Evolutionary conservation across 345 rosid species (phyloP).

Genomic region (Ceriops tagal): DNA sequence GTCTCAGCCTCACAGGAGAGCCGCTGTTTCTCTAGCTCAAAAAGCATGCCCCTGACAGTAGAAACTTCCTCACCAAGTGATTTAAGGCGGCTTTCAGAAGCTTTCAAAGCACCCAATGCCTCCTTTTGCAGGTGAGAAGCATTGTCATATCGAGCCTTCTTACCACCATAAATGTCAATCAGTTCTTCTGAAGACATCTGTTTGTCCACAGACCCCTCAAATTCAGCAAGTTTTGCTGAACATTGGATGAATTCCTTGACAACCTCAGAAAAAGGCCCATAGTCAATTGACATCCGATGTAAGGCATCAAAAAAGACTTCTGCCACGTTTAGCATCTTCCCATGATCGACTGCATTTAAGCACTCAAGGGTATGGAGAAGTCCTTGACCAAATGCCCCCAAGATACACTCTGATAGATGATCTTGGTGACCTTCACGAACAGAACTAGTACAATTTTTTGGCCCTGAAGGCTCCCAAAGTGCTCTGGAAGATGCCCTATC

Average conservation of each 20-base stretch:
- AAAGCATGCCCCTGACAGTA: constrained; percentile 20
- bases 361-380: constrained; percentile 8
- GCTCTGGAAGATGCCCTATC: constrained; percentile 14
- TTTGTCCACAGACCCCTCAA: not conserved
- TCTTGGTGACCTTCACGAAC: not conserved
- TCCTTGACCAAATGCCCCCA: not conserved
- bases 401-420: not conserved
- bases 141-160: constrained; percentile 27
- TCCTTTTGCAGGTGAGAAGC: constrained; percentile 30
- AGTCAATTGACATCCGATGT: not conserved
- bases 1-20: constrained; percentile 37
- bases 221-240: not conserved
- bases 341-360: constrained; percentile 4
- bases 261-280: not conserved
- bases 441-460: not conserved
- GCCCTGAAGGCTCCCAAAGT: constrained; percentile 8
- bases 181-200: constrained; percentile 25
- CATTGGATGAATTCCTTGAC: constrained; percentile 6
- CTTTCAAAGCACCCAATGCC: constrained; percentile 21
- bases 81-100: constrained; percentile 20
- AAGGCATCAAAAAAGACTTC: not conserved
- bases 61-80: constrained; percentile 26
- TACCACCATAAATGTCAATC: constrained; percentile 7
- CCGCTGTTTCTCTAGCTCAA: constrained; percentile 28
- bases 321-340: constrained; percentile 7